These are phyloP conservation scores for Ogataea sp. DNA, from an alignment of 805 yeast species.

Conservation along the genomic window DNA sequence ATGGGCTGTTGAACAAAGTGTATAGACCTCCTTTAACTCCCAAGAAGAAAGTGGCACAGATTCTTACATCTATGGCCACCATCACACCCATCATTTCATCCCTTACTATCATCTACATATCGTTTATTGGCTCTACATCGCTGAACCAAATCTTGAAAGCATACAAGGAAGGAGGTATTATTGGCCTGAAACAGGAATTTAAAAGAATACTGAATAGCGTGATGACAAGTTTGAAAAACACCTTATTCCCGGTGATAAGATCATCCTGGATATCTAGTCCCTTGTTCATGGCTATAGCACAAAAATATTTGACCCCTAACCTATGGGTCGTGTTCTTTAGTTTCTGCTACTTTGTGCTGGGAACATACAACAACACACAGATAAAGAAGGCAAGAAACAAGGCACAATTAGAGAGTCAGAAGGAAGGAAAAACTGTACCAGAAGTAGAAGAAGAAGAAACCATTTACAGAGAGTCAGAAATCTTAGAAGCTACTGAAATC, in stretches of 20 bases:
- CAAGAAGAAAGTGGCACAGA: constrained; percentile 37
- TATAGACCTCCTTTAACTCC: constrained; percentile 35
- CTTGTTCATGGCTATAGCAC: constrained; percentile 45
- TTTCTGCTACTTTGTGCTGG: constrained; percentile 48
- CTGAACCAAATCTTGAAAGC: constrained; percentile 3
- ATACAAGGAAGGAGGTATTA: constrained; percentile 4
- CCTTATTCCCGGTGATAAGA: constrained; percentile 37
- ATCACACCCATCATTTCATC: constrained; percentile 47
- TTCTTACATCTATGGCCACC: constrained; percentile 41
- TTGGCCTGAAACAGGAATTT: constrained; percentile 9
- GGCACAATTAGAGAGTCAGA: not conserved
- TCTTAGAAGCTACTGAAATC: not conserved
- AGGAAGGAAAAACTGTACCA: not conserved
- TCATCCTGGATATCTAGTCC: constrained; percentile 50
- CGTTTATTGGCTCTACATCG: constrained; percentile 34
- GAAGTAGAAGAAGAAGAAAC: not conserved
- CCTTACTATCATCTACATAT: constrained; percentile 42
- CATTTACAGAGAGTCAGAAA: too few species aligned
- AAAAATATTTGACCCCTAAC: constrained; percentile 46
- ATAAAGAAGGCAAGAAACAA: not conserved
- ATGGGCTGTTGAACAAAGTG: constrained; percentile 34
- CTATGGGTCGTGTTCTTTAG: constrained; percentile 60
- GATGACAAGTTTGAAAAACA: constrained; percentile 28
- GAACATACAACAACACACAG: constrained; percentile 50
- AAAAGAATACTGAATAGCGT: constrained; percentile 11